A percentile compares a stretch with the other conserved stretches of the same genome.
These are phyloP conservation scores for Coelastrella sp. DNA, from an alignment of 139 green algal genomes.

Conservation along the genomic window DNA sequence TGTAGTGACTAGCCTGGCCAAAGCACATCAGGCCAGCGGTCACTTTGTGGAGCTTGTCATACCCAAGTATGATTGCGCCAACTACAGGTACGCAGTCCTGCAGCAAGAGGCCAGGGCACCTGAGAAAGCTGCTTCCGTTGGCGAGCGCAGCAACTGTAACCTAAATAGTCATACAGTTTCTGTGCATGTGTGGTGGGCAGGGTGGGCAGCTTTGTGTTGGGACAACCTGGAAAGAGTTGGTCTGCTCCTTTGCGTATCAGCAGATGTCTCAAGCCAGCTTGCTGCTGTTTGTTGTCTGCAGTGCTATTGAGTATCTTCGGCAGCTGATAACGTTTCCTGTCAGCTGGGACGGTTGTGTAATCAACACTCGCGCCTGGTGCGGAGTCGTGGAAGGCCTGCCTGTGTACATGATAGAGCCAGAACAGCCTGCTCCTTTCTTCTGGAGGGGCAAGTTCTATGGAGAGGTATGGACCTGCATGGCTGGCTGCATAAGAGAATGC, in stretches of 20 bases:
- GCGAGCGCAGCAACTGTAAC: too few relatives aligned
- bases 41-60: constrained; percentile 85
- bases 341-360: not conserved
- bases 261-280: not conserved
- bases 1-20: constrained; percentile 88
- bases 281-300: not conserved
- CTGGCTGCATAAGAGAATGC: too few relatives aligned
- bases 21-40: constrained; percentile 83
- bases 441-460: constrained; percentile 29
- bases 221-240: too few relatives aligned
- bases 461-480: too few relatives aligned
- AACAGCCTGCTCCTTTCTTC: constrained; percentile 33
- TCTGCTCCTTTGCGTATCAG: too few relatives aligned
- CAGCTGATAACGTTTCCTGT: constrained; percentile 36
- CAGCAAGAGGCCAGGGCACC: too few relatives aligned
- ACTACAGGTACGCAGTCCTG: too few relatives aligned
- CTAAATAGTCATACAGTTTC: too few relatives aligned
- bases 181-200: too few relatives aligned
- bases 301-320: constrained; percentile 13
- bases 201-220: too few relatives aligned
- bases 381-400: constrained; percentile 59
- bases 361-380: constrained; percentile 60
- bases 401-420: constrained; percentile 32
- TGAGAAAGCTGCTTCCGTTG: too few relatives aligned
- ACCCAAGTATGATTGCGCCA: constrained; percentile 94